A percentile compares a stretch with the other conserved stretches of the same genome.
These are phyloP conservation scores for Aspergillus haitiensis DNA, from an alignment of 495 filamentous ascomycete species.

Conservation along the genomic window DNA sequence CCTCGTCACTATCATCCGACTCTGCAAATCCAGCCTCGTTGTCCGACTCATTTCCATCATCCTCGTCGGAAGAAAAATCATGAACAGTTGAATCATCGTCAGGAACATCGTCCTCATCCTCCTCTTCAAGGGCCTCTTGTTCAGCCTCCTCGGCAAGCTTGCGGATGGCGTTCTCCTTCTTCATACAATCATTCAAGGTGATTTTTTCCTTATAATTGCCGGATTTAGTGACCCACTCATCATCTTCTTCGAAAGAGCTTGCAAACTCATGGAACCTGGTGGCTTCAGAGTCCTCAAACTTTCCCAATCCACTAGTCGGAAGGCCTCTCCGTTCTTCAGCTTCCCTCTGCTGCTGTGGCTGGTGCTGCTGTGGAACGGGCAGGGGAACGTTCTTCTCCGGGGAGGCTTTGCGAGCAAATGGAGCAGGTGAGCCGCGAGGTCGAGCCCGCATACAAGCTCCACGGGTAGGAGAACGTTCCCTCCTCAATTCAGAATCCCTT, in stretches of 20 bases:
- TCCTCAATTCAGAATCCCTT: conserved; percentile 34
- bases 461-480: conserved; percentile 35
- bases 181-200: conserved; percentile 84
- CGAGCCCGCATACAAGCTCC: conserved; percentile 35
- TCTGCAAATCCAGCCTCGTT: conserved; percentile 92
- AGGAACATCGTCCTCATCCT: conserved; percentile 57
- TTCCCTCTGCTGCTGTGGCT: conserved; percentile 8
- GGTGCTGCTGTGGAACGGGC: neutral
- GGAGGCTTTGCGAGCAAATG: conserved; percentile 50
- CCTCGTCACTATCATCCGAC: conserved; percentile 78
- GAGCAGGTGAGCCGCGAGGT: conserved; percentile 48
- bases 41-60: conserved; percentile 84
- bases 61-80: conserved; percentile 57
- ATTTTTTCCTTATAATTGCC: conserved; percentile 63
- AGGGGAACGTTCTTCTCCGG: conserved; percentile 23
- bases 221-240: conserved; percentile 80
- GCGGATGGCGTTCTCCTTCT: conserved; percentile 86
- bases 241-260: conserved; percentile 73
- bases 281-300: conserved; percentile 64
- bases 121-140: conserved; percentile 75
- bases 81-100: conserved; percentile 65
- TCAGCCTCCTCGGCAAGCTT: conserved; percentile 87
- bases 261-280: conserved; percentile 93
- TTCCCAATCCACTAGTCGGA: conserved; percentile 46
- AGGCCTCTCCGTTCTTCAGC: conserved; percentile 29